These are phyloP conservation scores for Canavalia gladiata DNA, from an alignment of 306 rosid genomes.

Conservation along the genomic window DNA sequence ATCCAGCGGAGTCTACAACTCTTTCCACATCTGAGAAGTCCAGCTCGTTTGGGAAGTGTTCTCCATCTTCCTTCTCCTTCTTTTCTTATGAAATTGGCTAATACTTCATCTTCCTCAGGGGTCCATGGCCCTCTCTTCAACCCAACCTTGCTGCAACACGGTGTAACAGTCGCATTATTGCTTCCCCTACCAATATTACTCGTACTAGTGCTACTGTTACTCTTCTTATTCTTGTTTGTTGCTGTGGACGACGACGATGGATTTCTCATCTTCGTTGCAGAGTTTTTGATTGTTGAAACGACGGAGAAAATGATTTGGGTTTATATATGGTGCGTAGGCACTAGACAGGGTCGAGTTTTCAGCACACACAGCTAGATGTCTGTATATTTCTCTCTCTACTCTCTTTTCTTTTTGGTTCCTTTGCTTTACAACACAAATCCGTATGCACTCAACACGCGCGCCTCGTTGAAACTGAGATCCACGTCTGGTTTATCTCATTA, in stretches of 20 bases:
- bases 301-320: neutral
- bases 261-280: slow-evolving; percentile 48
- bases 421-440: neutral
- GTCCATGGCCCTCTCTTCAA: slow-evolving; percentile 94
- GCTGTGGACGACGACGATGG: slow-evolving; percentile 2
- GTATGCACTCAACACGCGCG: slow-evolving; percentile 6
- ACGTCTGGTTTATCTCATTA: neutral
- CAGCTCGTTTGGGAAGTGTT: slow-evolving; percentile 80
- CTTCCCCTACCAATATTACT: neutral
- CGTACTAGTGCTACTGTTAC: neutral
- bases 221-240: slow-evolving; percentile 27
- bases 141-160: slow-evolving; percentile 78
- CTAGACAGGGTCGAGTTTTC: neutral
- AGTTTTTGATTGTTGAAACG: neutral
- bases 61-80: slow-evolving; percentile 95
- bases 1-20: slow-evolving; percentile 98
- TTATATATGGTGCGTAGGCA: neutral
- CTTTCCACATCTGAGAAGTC: slow-evolving; percentile 86
- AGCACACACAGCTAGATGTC: neutral
- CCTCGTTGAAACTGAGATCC: neutral
- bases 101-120: slow-evolving; percentile 72
- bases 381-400: neutral
- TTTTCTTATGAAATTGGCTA: slow-evolving; percentile 61
- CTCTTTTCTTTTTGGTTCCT: neutral
- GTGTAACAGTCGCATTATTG: slow-evolving; percentile 38